Evolutionary conservation across 768 basidiomycete species (phyloP).

Genomic region (Dentipellis sp.): DNA sequence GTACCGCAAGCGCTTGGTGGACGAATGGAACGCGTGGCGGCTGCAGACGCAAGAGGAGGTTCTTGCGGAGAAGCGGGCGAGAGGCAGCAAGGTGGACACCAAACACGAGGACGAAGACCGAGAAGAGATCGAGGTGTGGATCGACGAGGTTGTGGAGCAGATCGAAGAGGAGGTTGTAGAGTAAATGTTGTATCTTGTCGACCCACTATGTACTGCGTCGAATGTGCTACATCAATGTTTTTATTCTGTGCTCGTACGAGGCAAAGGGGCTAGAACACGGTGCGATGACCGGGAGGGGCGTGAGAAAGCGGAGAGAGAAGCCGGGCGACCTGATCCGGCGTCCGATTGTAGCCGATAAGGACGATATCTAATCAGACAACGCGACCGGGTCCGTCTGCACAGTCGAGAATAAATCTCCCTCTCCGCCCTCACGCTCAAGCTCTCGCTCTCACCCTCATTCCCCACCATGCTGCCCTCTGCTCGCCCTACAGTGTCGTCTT

Average conservation of each 20-base stretch:
- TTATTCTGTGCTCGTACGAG: background rate
- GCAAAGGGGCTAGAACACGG: background rate
- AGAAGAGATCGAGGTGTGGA: conserved; percentile 90
- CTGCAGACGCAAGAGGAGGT: conserved; percentile 56
- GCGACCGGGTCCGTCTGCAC: conserved; percentile 10
- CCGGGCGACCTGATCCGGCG: conserved; percentile 2
- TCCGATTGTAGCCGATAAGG: conserved; percentile 3
- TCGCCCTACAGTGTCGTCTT: conserved; percentile 25
- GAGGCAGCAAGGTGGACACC: conserved; percentile 21
- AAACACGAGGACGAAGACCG: conserved; percentile 47
- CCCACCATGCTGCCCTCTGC: conserved; percentile 7
- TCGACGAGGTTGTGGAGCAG: conserved; percentile 91
- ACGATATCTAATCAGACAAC: conserved; percentile 48
- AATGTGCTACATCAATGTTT: background rate
- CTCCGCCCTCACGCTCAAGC: background rate
- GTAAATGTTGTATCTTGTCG: conserved; percentile 13
- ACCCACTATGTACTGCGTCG: background rate
- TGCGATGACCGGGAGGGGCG: background rate
- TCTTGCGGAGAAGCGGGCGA: conserved; percentile 41
- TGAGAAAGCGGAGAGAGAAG: conserved; percentile 2
- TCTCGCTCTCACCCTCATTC: conserved; percentile 11
- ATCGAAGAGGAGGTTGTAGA: conserved; percentile 72
- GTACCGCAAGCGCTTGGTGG: conserved; percentile 81
- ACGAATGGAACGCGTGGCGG: conserved; percentile 99
- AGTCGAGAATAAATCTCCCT: conserved; percentile 3